Conservation (phyloP, 2,329 filamentous ascomycete species). For the Xylaria sp. region DNA sequence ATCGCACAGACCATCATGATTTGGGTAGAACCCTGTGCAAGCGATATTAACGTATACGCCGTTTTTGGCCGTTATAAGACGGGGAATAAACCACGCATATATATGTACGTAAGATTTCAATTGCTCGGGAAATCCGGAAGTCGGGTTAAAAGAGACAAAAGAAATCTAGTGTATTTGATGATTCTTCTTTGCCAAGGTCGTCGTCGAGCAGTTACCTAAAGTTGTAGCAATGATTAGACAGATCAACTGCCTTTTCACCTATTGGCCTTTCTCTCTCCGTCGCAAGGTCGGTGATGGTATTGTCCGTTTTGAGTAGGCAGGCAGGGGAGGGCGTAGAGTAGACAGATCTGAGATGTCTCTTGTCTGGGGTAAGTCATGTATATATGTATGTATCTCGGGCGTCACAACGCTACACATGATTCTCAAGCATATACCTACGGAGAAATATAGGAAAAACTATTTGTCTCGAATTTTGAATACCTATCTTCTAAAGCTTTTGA, state of each 20-base stretch:
- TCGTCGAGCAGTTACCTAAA: not conserved
- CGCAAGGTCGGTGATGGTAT: not conserved
- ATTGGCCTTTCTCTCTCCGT: not conserved
- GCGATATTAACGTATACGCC: not conserved
- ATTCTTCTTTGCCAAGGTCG: not conserved
- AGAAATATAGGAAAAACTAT: no score
- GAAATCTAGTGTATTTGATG: not conserved
- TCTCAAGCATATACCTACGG: not conserved
- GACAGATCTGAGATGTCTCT: not conserved
- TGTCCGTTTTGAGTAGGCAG: no score
- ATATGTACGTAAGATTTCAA: conserved; percentile 18
- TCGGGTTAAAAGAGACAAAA: not conserved
- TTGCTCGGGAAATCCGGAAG: conserved; percentile 2
- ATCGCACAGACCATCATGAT: conserved; percentile 8
- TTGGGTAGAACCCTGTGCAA: conserved; percentile 9
- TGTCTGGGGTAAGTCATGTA: not conserved
- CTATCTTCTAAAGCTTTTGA: not conserved
- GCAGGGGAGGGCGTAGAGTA: no score
- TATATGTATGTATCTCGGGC: not conserved
- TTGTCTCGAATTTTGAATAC: not conserved
- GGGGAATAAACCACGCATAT: conserved; percentile 21
- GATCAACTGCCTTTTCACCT: not conserved
- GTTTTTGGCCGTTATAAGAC: conserved; percentile 12
- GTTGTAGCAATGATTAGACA: not conserved
- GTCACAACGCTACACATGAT: not conserved